phyloP scores from a whole-genome alignment of 2,329 filamentous ascomycete species.

The Penicillium sp. region DNA sequence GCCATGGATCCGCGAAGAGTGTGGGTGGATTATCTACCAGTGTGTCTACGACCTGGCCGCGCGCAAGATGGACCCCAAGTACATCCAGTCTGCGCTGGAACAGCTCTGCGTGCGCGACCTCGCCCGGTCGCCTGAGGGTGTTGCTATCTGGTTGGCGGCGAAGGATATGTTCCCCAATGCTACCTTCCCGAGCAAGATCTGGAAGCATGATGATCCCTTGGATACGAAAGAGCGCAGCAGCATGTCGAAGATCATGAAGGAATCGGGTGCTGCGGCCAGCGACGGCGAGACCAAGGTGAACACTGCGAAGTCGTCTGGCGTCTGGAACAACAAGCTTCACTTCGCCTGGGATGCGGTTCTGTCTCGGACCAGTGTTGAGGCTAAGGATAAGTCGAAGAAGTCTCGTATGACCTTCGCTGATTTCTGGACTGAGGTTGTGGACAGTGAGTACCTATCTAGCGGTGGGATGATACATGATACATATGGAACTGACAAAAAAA shows the following conservation, averaged over 20 bases:
- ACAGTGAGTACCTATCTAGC: constrained; percentile 59
- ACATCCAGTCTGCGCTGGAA: constrained; percentile 62
- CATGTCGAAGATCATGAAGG: constrained; percentile 76
- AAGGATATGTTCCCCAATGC: constrained; percentile 63
- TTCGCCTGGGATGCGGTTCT: constrained; percentile 86
- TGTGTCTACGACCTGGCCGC: constrained; percentile 59
- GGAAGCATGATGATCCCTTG: constrained; percentile 72
- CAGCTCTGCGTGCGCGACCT: constrained; percentile 65
- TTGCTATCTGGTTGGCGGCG: constrained; percentile 81
- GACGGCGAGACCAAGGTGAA: constrained; percentile 32
- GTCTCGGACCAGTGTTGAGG: constrained; percentile 37
- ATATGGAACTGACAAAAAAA: constrained; percentile 23
- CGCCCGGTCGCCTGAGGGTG: constrained; percentile 79
- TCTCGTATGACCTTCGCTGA: constrained; percentile 58
- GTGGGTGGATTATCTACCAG: constrained; percentile 76
- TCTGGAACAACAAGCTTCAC: constrained; percentile 76
- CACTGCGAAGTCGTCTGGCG: constrained; percentile 55
- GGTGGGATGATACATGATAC: constrained; percentile 15
- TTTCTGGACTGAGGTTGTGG: constrained; percentile 85
- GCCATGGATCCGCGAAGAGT: constrained; percentile 85
- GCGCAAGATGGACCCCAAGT: constrained; percentile 43
- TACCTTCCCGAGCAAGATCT: constrained; percentile 67
- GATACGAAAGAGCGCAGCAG: constrained; percentile 65
- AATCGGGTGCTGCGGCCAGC: constrained; percentile 46
- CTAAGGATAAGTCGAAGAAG: constrained; percentile 36